phyloP scores from a whole-genome alignment of 1,139 yeast genomes.

The Nakaseomyces delphensis region DNA sequence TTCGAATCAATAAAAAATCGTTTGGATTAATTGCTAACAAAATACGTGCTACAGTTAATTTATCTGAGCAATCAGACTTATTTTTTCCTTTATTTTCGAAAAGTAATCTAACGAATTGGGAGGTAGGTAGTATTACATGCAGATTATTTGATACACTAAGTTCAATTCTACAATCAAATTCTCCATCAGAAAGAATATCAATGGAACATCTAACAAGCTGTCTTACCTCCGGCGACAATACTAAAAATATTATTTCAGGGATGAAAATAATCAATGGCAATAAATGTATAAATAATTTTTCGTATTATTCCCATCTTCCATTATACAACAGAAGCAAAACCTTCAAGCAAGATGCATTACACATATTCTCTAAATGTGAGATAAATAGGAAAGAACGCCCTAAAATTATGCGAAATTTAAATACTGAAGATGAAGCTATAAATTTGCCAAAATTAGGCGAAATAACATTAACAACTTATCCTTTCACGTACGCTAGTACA shows the following conservation, averaged over 20 bases:
- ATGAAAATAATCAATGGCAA: constrained; percentile 11
- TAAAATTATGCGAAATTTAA: not conserved
- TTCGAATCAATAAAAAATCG: constrained; percentile 10
- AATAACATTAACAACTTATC: constrained; percentile 4
- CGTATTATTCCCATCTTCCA: constrained; percentile 17
- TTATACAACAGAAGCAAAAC: constrained; percentile 9
- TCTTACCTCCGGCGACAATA: constrained; percentile 18
- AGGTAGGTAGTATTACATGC: constrained; percentile 21
- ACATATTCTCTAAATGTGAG: constrained; percentile 32
- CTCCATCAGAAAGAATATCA: constrained; percentile 13
- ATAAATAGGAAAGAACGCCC: constrained; percentile 27
- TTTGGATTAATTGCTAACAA: constrained; percentile 18
- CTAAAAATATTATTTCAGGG: constrained; percentile 21
- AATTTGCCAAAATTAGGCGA: not conserved
- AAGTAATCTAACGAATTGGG: constrained; percentile 22
- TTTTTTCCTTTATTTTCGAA: constrained; percentile 25
- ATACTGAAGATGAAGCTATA: not conserved
- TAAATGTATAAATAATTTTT: constrained; percentile 11
- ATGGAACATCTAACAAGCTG: constrained; percentile 19
- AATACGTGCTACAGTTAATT: constrained; percentile 20
- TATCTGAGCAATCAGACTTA: constrained; percentile 25
- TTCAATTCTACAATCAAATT: constrained; percentile 16
- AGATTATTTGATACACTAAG: constrained; percentile 21
- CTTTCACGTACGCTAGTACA: not conserved
- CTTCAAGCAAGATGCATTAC: constrained; percentile 11